Conservation (phyloP, 2,329 filamentous ascomycete genomes). For the Volutella citrinella region DNA sequence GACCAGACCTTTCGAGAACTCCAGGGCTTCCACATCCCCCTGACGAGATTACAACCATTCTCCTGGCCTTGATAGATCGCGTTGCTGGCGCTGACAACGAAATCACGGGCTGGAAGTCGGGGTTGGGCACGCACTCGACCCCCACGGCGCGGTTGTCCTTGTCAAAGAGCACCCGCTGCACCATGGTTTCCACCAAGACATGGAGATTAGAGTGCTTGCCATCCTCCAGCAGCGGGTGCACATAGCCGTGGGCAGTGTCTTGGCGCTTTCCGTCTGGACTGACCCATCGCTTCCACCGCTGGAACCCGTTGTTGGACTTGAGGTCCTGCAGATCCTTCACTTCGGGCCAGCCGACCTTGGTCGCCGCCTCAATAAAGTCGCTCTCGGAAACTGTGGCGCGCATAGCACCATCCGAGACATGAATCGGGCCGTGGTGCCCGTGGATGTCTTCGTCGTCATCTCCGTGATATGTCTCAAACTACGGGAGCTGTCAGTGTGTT, state of each 20-base stretch:
- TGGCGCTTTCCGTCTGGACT: constrained; percentile 49
- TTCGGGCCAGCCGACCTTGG: constrained; percentile 46
- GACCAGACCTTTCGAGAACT: constrained; percentile 60
- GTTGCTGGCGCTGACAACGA: constrained; percentile 9
- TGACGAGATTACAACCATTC: constrained; percentile 31
- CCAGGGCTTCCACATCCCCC: constrained; percentile 52
- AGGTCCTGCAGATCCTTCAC: constrained; percentile 53
- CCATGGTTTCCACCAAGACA: constrained; percentile 54
- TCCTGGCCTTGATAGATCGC: constrained; percentile 23
- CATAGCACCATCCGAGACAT: constrained; percentile 51
- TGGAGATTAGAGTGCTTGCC: constrained; percentile 54
- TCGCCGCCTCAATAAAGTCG: constrained; percentile 47
- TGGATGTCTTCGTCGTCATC: constrained; percentile 43
- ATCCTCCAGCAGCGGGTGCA: constrained; percentile 28
- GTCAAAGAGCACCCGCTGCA: constrained; percentile 51
- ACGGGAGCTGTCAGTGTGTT: not conserved
- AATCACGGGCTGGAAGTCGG: constrained; percentile 18
- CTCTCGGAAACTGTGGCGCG: constrained; percentile 37
- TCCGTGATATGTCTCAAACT: constrained; percentile 56
- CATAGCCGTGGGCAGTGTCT: constrained; percentile 53
- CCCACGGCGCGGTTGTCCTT: constrained; percentile 52
- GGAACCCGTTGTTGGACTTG: constrained; percentile 32
- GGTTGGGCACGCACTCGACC: constrained; percentile 53
- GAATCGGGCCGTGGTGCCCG: constrained; percentile 52
- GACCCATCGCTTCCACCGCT: constrained; percentile 39